Evolutionary conservation across 257 asterid genomes (phyloP).

Genomic region (Verbena officinalis): DNA sequence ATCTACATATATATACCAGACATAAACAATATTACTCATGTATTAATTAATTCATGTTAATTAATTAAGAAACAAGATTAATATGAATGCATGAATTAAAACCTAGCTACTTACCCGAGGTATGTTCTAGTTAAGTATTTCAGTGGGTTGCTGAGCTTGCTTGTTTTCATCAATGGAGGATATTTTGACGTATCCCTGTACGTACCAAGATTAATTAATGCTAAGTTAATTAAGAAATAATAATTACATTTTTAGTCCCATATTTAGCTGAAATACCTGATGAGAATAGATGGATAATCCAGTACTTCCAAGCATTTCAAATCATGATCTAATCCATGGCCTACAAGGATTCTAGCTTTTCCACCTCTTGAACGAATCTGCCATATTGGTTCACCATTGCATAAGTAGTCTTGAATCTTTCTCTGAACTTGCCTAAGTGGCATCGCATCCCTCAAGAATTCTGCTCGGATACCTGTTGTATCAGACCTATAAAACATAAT

Average conservation of each 20-base stretch:
- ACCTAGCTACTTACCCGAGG: conserved; percentile 66
- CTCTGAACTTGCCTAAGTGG: conserved; percentile 66
- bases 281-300: conserved; percentile 66
- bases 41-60: background rate
- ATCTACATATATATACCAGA: too few species aligned
- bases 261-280: conserved; percentile 48
- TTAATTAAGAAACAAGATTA: background rate
- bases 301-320: conserved; percentile 77
- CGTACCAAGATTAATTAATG: conserved; percentile 2
- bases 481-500: conserved; percentile 59
- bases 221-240: too few species aligned
- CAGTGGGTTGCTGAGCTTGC: conserved; percentile 95
- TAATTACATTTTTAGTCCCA: background rate
- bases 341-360: conserved; percentile 78
- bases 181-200: conserved; percentile 85
- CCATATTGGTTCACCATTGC: conserved; percentile 93
- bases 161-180: conserved; percentile 86
- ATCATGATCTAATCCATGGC: conserved; percentile 89
- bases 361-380: conserved; percentile 81
- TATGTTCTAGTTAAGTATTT: conserved; percentile 74
- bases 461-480: conserved; percentile 78
- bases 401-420: conserved; percentile 79
- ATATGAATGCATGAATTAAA: too few species aligned
- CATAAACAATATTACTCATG: too few species aligned
- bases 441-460: conserved; percentile 76